Evolutionary conservation across 2,329 filamentous ascomycete species (phyloP).

Genomic region (Nannizziopsis arthrosporioides): DNA sequence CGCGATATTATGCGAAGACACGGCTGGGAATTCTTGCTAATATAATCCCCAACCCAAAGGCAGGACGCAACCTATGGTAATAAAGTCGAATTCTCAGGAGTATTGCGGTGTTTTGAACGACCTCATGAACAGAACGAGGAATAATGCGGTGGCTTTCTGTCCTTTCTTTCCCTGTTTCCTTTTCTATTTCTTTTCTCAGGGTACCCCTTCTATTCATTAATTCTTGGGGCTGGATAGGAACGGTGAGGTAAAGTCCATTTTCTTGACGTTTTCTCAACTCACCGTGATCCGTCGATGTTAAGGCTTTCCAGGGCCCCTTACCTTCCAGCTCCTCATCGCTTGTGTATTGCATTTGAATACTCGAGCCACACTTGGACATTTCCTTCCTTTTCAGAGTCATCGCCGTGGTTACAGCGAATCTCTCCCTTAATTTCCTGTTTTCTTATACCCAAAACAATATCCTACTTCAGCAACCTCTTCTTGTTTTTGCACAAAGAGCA

Average conservation of each 20-base stretch:
- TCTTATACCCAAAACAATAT: no score
- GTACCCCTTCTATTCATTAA: neutral
- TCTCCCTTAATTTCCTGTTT: no score
- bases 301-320: neutral
- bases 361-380: neutral
- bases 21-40: slow-evolving; percentile 81
- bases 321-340: neutral
- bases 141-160: neutral
- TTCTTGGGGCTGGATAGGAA: neutral
- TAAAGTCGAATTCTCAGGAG: neutral
- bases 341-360: neutral
- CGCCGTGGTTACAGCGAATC: no score
- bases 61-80: neutral
- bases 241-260: neutral
- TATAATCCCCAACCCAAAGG: slow-evolving; percentile 39
- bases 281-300: neutral
- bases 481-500: no score
- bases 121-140: neutral
- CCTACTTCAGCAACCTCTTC: no score
- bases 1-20: slow-evolving; percentile 82
- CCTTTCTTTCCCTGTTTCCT: neutral
- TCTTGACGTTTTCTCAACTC: neutral
- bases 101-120: neutral
- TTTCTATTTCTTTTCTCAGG: neutral
- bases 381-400: no score